Evolutionary conservation across 1,284 basidiomycete species (phyloP).

Genomic region (Naganishia sp.): DNA sequence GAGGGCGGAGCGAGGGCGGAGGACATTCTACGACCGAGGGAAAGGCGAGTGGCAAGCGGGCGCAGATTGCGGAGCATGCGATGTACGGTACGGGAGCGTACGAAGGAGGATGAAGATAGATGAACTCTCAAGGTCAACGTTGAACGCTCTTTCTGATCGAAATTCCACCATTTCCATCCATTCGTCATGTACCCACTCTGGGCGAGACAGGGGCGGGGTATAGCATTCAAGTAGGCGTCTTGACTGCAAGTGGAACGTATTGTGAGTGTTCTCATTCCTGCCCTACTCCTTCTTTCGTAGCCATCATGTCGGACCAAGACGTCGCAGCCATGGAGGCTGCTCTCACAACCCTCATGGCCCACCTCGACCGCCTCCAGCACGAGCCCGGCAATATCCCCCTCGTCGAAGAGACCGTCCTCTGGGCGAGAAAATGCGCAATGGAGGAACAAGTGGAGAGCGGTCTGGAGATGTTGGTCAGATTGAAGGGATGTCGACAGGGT

Average conservation of each 20-base stretch:
- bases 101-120: background rate
- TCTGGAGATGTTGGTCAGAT: slow-evolving; percentile 28
- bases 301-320: slow-evolving; percentile 13
- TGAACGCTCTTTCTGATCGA: background rate
- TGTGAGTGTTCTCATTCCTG: background rate
- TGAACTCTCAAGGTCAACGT: background rate
- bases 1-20: background rate
- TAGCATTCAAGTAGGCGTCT: too few relatives aligned
- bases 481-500: slow-evolving; percentile 21
- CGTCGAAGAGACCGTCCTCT: slow-evolving; percentile 11
- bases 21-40: background rate
- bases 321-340: slow-evolving; percentile 17
- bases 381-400: slow-evolving; percentile 31
- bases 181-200: slow-evolving; percentile 16
- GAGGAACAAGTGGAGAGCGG: slow-evolving; percentile 29
- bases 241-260: too few relatives aligned
- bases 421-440: slow-evolving; percentile 28
- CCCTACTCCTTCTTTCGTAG: background rate
- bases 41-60: background rate
- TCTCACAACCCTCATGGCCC: slow-evolving; percentile 18
- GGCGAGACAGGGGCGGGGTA: background rate
- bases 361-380: slow-evolving; percentile 19
- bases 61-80: background rate
- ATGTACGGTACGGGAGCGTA: background rate
- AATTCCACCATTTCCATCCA: background rate